Conservation (phyloP, 2,329 filamentous ascomycete genomes). For the Lojkania enalia region DNA sequence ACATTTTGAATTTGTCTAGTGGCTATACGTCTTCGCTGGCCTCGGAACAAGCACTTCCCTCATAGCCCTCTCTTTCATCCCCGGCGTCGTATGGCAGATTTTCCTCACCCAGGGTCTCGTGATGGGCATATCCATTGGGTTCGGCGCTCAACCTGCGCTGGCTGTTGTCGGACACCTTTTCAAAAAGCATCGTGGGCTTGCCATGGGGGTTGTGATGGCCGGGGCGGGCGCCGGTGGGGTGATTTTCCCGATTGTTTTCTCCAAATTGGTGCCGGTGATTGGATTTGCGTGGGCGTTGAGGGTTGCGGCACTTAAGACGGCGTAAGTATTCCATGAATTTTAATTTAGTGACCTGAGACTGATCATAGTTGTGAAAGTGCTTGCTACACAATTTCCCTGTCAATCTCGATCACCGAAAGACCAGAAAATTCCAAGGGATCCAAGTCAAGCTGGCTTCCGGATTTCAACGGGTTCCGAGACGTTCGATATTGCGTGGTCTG, state of each 20-base stretch:
- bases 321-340: conserved; percentile 43
- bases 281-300: conserved; percentile 66
- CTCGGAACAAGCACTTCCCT: conserved; percentile 23
- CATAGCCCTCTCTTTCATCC: conserved; percentile 30
- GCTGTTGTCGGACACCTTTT: conserved; percentile 51
- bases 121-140: conserved; percentile 49
- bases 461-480: conserved; percentile 41
- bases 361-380: no score
- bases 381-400: conserved; percentile 49
- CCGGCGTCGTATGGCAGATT: conserved; percentile 45
- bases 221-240: conserved; percentile 52
- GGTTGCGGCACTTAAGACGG: conserved; percentile 59
- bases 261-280: conserved; percentile 57
- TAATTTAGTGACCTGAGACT: no score
- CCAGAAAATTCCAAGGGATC: no score
- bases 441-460: conserved; percentile 26
- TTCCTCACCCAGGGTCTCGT: conserved; percentile 52
- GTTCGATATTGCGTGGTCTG: conserved; percentile 35
- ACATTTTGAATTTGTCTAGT: no score
- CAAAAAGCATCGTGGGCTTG: conserved; percentile 45
- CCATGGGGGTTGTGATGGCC: conserved; percentile 49
- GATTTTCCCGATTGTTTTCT: conserved; percentile 60
- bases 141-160: conserved; percentile 48
- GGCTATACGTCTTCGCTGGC: conserved; percentile 32
- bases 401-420: no score